phyloP scores from a whole-genome alignment of 2,329 filamentous ascomycete genomes.

The Daldinia sp. region DNA sequence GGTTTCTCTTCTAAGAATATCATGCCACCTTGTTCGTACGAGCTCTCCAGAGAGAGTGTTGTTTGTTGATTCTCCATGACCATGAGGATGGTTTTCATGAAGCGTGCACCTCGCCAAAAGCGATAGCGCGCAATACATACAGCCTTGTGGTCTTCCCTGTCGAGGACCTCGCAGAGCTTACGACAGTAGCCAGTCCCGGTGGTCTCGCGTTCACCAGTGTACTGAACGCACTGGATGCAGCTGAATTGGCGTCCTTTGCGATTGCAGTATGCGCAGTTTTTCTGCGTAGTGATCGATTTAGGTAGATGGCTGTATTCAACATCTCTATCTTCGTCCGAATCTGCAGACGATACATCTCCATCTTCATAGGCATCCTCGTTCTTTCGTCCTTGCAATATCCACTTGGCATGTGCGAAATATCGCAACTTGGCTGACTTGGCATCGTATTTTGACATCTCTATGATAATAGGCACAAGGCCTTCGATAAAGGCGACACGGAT shows the following conservation, averaged over 20 bases:
- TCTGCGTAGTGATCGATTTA: background rate
- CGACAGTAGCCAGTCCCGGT: slow-evolving; percentile 15
- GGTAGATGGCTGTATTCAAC: slow-evolving; percentile 4
- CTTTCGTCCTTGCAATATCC: slow-evolving; percentile 20
- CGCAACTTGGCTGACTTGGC: background rate
- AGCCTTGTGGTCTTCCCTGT: background rate
- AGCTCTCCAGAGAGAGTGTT: background rate
- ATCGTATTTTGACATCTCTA: background rate
- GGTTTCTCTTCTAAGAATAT: background rate
- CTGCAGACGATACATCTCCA: background rate
- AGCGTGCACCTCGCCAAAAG: background rate
- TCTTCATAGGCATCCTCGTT: background rate
- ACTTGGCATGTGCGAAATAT: background rate
- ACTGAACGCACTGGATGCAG: background rate
- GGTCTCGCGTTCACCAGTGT: background rate
- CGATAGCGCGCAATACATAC: background rate
- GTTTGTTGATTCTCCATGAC: background rate
- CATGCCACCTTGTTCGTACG: background rate
- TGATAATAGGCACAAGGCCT: background rate
- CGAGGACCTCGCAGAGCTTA: background rate
- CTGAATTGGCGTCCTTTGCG: background rate
- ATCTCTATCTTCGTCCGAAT: background rate
- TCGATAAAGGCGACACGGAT: slow-evolving; percentile 12
- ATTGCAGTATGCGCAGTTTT: background rate
- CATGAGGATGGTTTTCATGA: slow-evolving; percentile 8